Conservation (phyloP, 164 flowering plant species). For the Pachysandra terminalis region DNA sequence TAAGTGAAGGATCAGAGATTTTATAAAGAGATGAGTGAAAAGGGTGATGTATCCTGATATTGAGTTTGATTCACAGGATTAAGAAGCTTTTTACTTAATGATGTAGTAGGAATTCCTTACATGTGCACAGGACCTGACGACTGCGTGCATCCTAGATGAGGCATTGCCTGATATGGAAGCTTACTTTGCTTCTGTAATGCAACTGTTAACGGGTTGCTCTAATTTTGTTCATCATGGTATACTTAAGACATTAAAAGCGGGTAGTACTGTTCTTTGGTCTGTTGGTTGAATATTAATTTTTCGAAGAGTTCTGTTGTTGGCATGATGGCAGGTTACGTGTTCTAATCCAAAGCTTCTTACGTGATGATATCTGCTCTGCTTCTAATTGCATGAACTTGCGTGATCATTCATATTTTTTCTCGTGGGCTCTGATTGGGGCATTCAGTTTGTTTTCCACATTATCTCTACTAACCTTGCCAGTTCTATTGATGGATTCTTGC, state of each 20-base stretch:
- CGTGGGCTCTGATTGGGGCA: background rate
- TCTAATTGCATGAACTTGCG: background rate
- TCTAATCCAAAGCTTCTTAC: background rate
- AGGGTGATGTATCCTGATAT: background rate
- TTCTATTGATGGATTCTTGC: background rate
- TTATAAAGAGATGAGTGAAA: background rate
- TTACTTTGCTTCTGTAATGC: background rate
- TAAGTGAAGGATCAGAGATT: background rate
- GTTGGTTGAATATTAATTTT: background rate
- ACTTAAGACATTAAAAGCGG: background rate
- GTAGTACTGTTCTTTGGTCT: background rate
- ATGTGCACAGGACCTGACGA: background rate
- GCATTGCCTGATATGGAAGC: background rate
- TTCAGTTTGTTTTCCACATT: background rate
- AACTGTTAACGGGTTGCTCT: background rate
- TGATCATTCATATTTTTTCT: background rate
- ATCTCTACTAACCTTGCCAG: too few species aligned
- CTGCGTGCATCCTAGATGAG: background rate
- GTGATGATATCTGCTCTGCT: background rate
- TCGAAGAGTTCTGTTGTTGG: background rate
- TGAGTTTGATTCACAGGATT: background rate
- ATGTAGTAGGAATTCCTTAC: background rate
- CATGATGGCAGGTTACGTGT: background rate
- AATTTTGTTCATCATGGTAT: conserved; percentile 1
- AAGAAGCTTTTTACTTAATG: background rate